phyloP scores from a whole-genome alignment of 164 flowering plant species.

The Akebia trifoliata region DNA sequence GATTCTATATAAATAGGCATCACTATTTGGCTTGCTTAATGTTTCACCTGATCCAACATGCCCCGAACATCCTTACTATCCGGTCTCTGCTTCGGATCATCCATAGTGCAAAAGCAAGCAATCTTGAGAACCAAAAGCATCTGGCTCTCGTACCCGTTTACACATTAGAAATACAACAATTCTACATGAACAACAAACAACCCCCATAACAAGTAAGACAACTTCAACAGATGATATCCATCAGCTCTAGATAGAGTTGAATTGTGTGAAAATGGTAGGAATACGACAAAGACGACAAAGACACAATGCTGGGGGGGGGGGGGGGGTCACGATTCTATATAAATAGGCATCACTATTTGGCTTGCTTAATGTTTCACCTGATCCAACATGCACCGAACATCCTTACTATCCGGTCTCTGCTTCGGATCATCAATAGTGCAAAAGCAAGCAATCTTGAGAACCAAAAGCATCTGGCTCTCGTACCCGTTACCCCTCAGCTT shows the following conservation, averaged over 20 bases:
- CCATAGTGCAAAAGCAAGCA: conserved; percentile 86
- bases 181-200: too few species aligned
- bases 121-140: conserved; percentile 81
- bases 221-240: too few species aligned
- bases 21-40: conserved; percentile 13
- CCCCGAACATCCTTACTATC: conserved; percentile 67
- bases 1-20: not conserved
- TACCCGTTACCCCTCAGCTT: conserved; percentile 56
- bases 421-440: conserved; percentile 81
- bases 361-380: conserved; percentile 48
- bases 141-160: conserved; percentile 61
- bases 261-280: not conserved
- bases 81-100: conserved; percentile 86
- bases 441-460: conserved; percentile 82
- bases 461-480: conserved; percentile 79
- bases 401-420: conserved; percentile 88
- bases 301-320: not conserved
- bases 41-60: conserved; percentile 74
- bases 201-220: too few species aligned
- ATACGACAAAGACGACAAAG: not conserved
- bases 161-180: too few species aligned
- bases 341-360: not conserved
- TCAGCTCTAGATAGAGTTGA: too few species aligned
- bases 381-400: conserved; percentile 66
- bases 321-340: not conserved